Evolutionary conservation across 2,329 filamentous ascomycete genomes (phyloP), one percentile per base, ranked within the genome.

Genomic region (Aspergillus sp.): DNA sequence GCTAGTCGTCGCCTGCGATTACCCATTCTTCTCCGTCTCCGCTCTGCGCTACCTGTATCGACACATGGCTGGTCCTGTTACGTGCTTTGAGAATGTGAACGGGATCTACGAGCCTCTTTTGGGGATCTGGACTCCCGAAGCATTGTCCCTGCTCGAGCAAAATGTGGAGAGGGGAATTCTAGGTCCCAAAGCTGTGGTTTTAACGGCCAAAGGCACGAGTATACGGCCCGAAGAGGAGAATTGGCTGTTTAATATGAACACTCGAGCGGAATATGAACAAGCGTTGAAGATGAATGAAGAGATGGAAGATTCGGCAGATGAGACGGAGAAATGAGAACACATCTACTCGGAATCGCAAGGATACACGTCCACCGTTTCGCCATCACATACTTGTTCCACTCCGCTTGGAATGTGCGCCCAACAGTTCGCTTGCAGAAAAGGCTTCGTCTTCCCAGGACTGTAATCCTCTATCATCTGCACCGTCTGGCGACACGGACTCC

Each of bases 211-310:
- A 6, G 67, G 67, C 15, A 68, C 61, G 54, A 45, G 64, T 46
- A 52, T 67, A 13, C 46, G 46, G 8, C 51, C 66, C 1, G 19
- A 34, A 7, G 47, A 64, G 51, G 53, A 64, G 59, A 45, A 58
- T 23, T 66, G 62, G 61, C 57, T 72, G 25, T 66, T 71, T 38
- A 72, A 69, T 57, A 60, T 60, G 19, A 71, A 72, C 63, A 70
- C 64, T 4, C 51, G 52, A 31, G 70, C 71, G 23, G 80, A 85
- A 31, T 85, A 81, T 82, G 71, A 77, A 17, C 69, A 74, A 31
- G 75, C 82, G 4, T 68, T 69, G 38, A 23, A 19, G 46, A 49
- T 57, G 66, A 64, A 38, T 66, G 82, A 17, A 68, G 83, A 57
- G 48, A 38, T 48, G 17, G 19, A 23, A n/a, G 2, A 13, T 4